Evolutionary conservation across 2,329 filamentous ascomycete genomes (phyloP), one percentile per base, ranked within the genome.

Genomic region (Sodiomyces alkalinus): DNA sequence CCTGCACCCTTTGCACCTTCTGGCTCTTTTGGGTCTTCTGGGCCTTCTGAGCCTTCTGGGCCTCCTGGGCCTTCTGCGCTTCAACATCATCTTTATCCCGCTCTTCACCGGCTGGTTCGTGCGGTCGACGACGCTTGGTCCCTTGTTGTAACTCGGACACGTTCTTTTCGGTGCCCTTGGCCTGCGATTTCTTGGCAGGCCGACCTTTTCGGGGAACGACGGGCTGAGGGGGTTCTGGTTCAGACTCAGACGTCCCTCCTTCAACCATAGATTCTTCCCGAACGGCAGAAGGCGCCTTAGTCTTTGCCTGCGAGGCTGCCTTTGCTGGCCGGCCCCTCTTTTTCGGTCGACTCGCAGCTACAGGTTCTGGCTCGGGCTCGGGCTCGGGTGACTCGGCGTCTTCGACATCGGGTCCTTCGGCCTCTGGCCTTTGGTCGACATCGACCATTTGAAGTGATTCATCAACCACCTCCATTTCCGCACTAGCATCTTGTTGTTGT

Each of bases 381-480:
- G 31, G 24, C 20, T 41, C 40, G 12, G 36, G 32, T 9, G 42
- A 40, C 9, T 46, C 40, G 19, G n/a, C n/a, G n/a, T n/a, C n/a
- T n/a, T n/a, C n/a, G n/a, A n/a, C n/a, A n/a, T n/a, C n/a, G n/a
- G n/a, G n/a, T n/a, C n/a, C n/a, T n/a, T n/a, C n/a, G n/a, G n/a
- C n/a, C n/a, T n/a, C n/a, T n/a, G n/a, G n/a, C n/a, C n/a, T n/a
- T n/a, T n/a, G n/a, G n/a, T 44, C 41, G 9, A 27, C 51, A 11
- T 25, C 43, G 7, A 61, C 42, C 49, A 64, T 53, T 22, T 51
- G 45, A 40, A 62, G 46, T 3, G 60, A 61, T 20, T 60, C 51
- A 9, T 64, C 56, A n/a, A n/a, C n/a, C n/a, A 2, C 37, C 39
- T 22, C 41, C 33, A 13, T 43, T 37, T n/a, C n/a, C n/a, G n/a